Evolutionary conservation across 23 red algal species (phyloP).

Genomic region (Pyropia haitanensis): DNA sequence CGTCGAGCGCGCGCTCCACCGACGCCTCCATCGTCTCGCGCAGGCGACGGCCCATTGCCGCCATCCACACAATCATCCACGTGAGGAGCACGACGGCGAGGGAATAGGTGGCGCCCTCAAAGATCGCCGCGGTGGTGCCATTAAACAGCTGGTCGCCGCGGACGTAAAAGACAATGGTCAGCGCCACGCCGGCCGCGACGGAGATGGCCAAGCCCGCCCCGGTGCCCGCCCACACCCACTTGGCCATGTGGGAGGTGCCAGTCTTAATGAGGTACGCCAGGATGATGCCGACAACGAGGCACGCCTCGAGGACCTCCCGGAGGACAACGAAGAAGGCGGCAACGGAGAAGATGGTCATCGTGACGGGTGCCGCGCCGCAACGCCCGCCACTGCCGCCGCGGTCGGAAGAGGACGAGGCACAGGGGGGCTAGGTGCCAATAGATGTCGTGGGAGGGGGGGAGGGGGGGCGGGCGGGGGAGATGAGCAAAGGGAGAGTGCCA

Average conservation of each 20-base stretch:
- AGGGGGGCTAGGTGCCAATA: too few species aligned
- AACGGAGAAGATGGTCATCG: conserved; percentile 1
- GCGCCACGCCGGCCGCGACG: conserved; percentile 1
- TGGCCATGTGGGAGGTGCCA: background rate
- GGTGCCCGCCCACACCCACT: conserved; percentile 8
- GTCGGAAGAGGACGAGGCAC: too few species aligned
- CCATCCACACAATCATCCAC: conserved; percentile 27
- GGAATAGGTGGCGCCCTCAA: conserved; percentile 3
- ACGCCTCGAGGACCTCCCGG: conserved; percentile 18
- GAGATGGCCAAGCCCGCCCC: background rate
- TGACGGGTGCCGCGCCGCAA: background rate
- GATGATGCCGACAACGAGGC: conserved; percentile 1
- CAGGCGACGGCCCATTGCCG: background rate
- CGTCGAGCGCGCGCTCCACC: background rate
- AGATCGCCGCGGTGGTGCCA: conserved; percentile 2
- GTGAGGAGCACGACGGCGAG: conserved; percentile 9
- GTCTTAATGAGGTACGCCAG: conserved; percentile 7
- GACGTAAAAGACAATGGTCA: conserved; percentile 6
- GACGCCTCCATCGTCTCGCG: background rate
- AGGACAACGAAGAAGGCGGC: conserved; percentile 14
- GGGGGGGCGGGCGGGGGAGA: too few species aligned
- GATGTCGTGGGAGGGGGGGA: too few species aligned
- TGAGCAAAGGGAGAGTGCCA: too few species aligned
- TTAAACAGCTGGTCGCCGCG: background rate
- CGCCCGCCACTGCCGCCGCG: too few species aligned